Evolutionary conservation across 345 rosid species (phyloP).

Genomic region (Eucalyptus marginata): DNA sequence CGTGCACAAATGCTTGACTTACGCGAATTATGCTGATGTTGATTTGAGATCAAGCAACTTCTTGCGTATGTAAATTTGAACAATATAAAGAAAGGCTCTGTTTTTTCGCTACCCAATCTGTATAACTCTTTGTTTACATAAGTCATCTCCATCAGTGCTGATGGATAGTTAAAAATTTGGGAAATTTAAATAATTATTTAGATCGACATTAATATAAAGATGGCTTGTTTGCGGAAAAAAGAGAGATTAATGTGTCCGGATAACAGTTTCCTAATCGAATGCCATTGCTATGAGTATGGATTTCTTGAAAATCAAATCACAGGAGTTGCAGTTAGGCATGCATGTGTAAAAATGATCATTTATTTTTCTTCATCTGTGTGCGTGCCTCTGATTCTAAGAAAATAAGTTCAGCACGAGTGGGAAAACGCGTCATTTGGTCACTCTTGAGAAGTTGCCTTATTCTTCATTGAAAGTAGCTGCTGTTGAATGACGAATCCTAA

Average conservation of each 20-base stretch:
- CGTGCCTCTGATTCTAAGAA: background rate
- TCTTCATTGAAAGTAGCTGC: background rate
- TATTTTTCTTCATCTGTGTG: background rate
- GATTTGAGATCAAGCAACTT: background rate
- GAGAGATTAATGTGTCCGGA: background rate
- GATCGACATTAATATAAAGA: accelerated
- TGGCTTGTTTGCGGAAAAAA: background rate
- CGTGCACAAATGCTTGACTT: background rate
- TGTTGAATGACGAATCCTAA: background rate
- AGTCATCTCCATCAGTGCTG: background rate
- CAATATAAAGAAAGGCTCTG: background rate
- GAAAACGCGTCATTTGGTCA: background rate
- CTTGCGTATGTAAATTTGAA: background rate
- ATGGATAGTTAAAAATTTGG: background rate
- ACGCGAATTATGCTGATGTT: background rate
- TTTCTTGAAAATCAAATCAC: background rate
- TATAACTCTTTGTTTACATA: background rate
- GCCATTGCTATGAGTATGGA: background rate
- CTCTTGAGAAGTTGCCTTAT: background rate
- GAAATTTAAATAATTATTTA: too few relatives aligned
- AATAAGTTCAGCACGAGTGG: background rate
- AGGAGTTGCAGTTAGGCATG: background rate
- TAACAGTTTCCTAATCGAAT: background rate
- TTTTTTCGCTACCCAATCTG: background rate
- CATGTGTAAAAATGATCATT: background rate